Evolutionary conservation across 1,284 basidiomycete species (phyloP).

Genomic region (Ceratobasidium theobromae): DNA sequence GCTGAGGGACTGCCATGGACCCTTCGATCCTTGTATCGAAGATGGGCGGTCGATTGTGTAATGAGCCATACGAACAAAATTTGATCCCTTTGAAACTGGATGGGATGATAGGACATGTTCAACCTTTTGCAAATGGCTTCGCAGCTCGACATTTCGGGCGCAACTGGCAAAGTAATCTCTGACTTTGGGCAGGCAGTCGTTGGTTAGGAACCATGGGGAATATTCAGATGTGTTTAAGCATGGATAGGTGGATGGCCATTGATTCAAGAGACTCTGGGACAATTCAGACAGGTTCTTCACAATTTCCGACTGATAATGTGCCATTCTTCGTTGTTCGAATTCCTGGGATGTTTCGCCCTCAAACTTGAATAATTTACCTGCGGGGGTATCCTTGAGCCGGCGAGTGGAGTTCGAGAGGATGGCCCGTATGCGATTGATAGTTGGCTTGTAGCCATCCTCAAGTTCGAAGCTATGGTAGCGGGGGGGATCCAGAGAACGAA

Average conservation of each 20-base stretch:
- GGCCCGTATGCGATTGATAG: neutral
- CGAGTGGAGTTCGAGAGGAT: neutral
- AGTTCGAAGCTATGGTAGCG: neutral
- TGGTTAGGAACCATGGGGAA: neutral
- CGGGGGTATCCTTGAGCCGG: neutral
- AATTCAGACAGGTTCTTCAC: neutral
- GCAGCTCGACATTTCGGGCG: neutral
- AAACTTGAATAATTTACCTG: neutral
- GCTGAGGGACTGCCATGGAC: neutral
- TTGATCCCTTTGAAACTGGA: neutral
- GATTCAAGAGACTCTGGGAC: neutral
- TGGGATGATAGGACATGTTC: neutral
- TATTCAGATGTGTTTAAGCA: neutral
- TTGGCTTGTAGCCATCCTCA: neutral
- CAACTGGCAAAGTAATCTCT: neutral
- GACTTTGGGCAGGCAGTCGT: neutral
- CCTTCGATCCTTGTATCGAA: neutral
- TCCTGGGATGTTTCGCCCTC: neutral
- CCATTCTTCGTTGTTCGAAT: neutral
- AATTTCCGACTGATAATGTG: neutral
- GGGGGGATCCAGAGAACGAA: neutral
- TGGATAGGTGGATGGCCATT: neutral
- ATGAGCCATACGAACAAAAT: neutral
- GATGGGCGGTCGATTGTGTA: neutral
- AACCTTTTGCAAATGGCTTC: neutral